Evolutionary conservation across 495 filamentous ascomycete genomes (phyloP), one percentile per base, ranked within the genome.

Genomic region (Penicillium cosmopolitanum): DNA sequence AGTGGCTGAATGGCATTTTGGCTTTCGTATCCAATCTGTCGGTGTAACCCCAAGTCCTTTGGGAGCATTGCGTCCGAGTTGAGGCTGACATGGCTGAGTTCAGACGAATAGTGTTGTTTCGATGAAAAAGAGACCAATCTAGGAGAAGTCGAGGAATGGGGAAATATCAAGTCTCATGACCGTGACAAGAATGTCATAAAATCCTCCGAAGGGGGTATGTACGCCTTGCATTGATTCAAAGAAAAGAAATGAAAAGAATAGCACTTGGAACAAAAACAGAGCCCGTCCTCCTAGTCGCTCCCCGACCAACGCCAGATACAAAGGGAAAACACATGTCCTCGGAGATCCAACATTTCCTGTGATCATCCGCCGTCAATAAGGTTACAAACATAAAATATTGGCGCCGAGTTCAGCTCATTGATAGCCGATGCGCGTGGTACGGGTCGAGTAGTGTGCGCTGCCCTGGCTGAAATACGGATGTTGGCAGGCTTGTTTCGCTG

Each of bases 391-490:
- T 51, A 58, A 54, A 40, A 54, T 13, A 40, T 16, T 18, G 42
- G 16, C 16, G 16, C 10, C 42, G 5, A 9, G 15, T 13, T 44
- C 16, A 16, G 34, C 34, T 69, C 58, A 81, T 58, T 82, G 73
- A 55, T 61, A 74, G 46, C 77, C 79, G 60, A 79, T 82, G 25
- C 72, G 62, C 50, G 69, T 72, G 50, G 65, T 70, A 48, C 80
- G 78, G 31, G 79, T 80, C 21, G 80, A 81, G 64, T 82, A 81
- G 55, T 76, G 79, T 28, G 77, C 71, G 63, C 75, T 84, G 48
- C 85, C 87, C 57, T 90, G 83, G 51, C 89, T 85, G 75, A 99
- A 98, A 77, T 98, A 99, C 9, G 92, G 90, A 73, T 98, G 95
- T 63, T 84, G 81, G 72, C 91, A 91, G 6, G 96, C 91, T 77